Evolutionary conservation across 805 yeast genomes (phyloP), one percentile per base, ranked within the genome.

Genomic region (Kluyveromyces nonfermentans): DNA sequence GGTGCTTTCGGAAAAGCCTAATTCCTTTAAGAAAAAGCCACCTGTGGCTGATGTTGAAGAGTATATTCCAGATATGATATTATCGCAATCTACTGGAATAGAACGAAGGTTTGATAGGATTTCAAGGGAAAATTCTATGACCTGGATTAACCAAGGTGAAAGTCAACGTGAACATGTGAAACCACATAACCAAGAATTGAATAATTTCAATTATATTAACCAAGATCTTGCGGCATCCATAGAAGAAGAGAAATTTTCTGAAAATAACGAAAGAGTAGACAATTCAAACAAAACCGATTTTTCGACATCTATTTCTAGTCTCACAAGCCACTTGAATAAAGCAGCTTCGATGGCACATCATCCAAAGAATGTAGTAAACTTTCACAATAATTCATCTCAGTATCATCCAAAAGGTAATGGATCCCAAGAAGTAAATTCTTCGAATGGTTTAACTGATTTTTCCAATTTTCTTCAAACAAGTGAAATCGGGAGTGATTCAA

Each of bases 71-170:
- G 59, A 60, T 42, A 65, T 68, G 68, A 68, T 70, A 7, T 59
- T 74, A 4, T 74, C 80, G 2, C 79, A 75, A 50, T 73, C 79
- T 0, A 73, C 77, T 0, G 80, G 79, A 0, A 65, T 70, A 33
- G 77, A 73, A 32, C 56, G 70, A 41, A 65, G 64, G 4, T 65
- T 68, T 46, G 63, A 61, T 18, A 62, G 60, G 18, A 62, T 63
- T 57, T 14, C 56, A 53, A 45, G 35, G 15, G 46, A 51, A 31
- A 57, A 56, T 39, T 59, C 63, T 0, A 21, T 57, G 4, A 33
- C 58, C 1, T 49, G 50, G 28, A 14, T 16, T 35, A 15, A 19
- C 42, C 35, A 34, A 36, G 33, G 28, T 2, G 40, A 18, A 32
- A 34, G 20, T 18, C 20, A 31, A 12, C 15, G 18, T 9, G 38